Evolutionary conservation across 1,139 yeast genomes (phyloP), one percentile per base, ranked within the genome.

Genomic region (Sugiyamaella neomexicana): DNA sequence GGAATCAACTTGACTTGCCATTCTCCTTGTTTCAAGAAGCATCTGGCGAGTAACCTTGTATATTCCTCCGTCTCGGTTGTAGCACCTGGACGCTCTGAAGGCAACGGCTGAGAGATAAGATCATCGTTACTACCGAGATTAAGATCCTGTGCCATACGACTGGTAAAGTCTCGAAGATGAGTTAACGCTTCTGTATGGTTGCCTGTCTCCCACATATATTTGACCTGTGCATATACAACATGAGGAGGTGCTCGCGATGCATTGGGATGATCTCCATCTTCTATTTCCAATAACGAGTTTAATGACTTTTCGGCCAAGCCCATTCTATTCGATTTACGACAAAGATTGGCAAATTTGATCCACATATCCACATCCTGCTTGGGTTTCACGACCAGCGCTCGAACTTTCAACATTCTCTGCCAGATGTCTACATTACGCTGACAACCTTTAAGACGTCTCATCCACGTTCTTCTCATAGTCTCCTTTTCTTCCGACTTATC

Each of bases 321-420:
- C 62, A 90, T 75, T 60, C 99, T 78, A 2, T 97, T 97, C 10
- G 97, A 87, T 70, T 93, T 95, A 60, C 99, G 80, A 68, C 99
- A 91, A 56, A 95, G 76, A 65, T 95, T 93, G 31, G 99, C 98
- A 77, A 93, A 95, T 69, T 93, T 91, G 64, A 95, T 93, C 97
- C 98, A 90, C 83, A 91, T 89, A 58, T 89, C 95, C 95, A 91
- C 88, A 68, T 95, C 98, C 65, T 93, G 96, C 63, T 91, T 89
- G 1, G 99, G 99, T 60, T 87, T 87, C 43, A 93, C 89, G 13
- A 95, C 98, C 55, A 95, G 76, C 0, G 98, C 95, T 55, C 99
- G 79, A 1, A 93, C 97, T 68, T 91, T 89, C 58, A 95, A 78
- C 85, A 93, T 86, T 67, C 98, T 79, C 70, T 93, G 98, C 99